Base-by-base conservation (phyloP, 2,329 filamentous ascomycete species). In the Fusarium begoniae region DNA sequence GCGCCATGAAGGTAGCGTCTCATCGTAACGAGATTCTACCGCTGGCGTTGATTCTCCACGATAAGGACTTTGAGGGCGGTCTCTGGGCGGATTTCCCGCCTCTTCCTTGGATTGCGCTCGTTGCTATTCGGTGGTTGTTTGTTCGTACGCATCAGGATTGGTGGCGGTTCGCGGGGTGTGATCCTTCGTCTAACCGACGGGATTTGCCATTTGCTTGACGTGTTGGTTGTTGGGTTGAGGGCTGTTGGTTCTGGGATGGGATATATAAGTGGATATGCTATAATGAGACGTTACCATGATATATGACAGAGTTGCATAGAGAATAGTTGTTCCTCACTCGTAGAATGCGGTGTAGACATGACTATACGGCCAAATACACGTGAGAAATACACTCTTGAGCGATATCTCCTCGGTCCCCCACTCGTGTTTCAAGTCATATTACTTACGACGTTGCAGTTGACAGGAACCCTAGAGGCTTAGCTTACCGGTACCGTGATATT, bases 121-220 rank as follows among this genome's bases (percentile, higher is more conserved):
- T 82, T n/a, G 54, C 82, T 11, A 75, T 84, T 48, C 68, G 78
- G n/a, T 82, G 78, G 77, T 30, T 82, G 14, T 81, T 80, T 67
- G 74, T 82, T 20, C 77, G 79, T 20, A 81, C 76, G 67, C 76
- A 82, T 56, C 80, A 81, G 62, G 78, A 79, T 43, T 81, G 81
- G 81, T 82, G 81, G 81, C 78, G 80, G 51, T 83, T 83, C 65
- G 77, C 80, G 4, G 75, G 78, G 17, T 82, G 81, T 51, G 79
- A 81, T 57, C 59, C 74, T 32, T 54, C 75, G 22, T 79, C 79
- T 24, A 73, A 72, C 28, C 81, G 79, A 17, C 75, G 79, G 62
- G 80, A 82, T 26, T 70, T 84, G 40, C 81, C 80, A 7, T 83
- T 84, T 78, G 82, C 77, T 8, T 80, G 61, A 76, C 35, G 35